A percentile compares a stretch with the other conserved stretches of the same genome.
Conservation (phyloP, 1,284 basidiomycete genomes). For the Xerocomus amazonicus region DNA sequence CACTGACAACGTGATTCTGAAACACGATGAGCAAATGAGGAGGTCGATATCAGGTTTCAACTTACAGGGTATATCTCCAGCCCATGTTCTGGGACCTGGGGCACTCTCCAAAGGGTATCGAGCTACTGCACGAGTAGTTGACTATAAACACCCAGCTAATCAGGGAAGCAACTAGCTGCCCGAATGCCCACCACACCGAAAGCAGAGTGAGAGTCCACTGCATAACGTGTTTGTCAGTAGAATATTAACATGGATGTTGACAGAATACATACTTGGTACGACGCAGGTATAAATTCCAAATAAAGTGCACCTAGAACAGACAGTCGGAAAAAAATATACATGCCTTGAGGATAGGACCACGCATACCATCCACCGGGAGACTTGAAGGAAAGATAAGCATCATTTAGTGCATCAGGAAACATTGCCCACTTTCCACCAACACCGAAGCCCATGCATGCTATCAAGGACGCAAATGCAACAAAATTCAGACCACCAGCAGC, state of each 20-base stretch:
- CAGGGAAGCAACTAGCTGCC: conserved; percentile 51
- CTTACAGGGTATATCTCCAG: conserved; percentile 60
- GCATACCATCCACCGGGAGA: conserved; percentile 51
- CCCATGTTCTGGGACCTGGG: conserved; percentile 49
- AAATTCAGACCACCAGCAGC: conserved; percentile 55
- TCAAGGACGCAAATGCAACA: conserved; percentile 45
- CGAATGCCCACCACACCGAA: conserved; percentile 64
- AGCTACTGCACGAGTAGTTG: conserved; percentile 43
- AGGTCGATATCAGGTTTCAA: background rate
- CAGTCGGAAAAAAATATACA: background rate
- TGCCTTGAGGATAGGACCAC: background rate
- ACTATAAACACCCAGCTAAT: conserved; percentile 51
- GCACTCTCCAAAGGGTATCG: conserved; percentile 37
- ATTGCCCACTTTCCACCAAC: conserved; percentile 50
- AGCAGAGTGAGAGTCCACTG: conserved; percentile 64
- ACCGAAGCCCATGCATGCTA: conserved; percentile 54
- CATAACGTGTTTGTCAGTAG: conserved; percentile 4
- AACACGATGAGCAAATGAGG: conserved; percentile 2
- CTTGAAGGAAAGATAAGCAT: conserved; percentile 20
- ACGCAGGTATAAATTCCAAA: conserved; percentile 52
- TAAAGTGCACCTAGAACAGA: conserved; percentile 44
- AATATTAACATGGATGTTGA: background rate
- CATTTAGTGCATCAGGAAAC: background rate
- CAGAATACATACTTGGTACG: conserved; percentile 39
- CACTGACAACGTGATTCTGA: conserved; percentile 40